Base-by-base conservation (phyloP, 768 basidiomycete species). In the Lentinula edodes region DNA sequence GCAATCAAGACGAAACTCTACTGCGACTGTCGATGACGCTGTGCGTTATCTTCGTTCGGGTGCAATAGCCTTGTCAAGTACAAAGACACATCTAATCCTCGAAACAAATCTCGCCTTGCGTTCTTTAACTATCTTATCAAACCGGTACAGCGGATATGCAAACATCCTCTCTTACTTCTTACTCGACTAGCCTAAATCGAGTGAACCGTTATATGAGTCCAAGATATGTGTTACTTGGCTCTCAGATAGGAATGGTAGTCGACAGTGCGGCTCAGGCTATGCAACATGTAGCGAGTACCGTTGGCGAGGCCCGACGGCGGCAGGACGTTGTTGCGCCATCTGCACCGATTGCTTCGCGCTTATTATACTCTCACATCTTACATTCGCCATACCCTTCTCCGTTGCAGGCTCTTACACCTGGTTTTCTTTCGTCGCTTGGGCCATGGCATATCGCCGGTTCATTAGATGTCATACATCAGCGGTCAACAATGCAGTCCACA, bases 121-220 rank as follows among this genome's bases (percentile, higher is more conserved):
- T 86, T 91, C 72, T 75, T 84, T 65, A 96, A 98, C 75, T 95
- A 95, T 70, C 82, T 98, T 75, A 98, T 99, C 76, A 94, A 94
- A 73, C 96, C 96, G n/a, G 83, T 98, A 15, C 96, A 99, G 73
- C 80, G 95, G 55, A 89, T 99, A 54, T 98, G 95, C 82, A 91
- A 89, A 66, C 98, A 99, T 70, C 93, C 95, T 16, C 81, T 98
- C 55, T 81, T 99, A 8, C 83, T 99, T 50, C n/a, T n/a, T n/a
- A n/a, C n/a, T n/a, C n/a, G 88, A 87, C 61, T 87, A 90, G 67
- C 81, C 97, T 39, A 72, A 73, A 54, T 71, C 76, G 4, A 68
- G 73, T 16, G 76, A 76, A 63, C 61, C 70, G 15, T 58, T 73
- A 34, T 63, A 67, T 12, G 65, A 69, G 48, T 66, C 68, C 32